A percentile compares a stretch with the other conserved stretches of the same genome.
Conservation (phyloP, 2,329 filamentous ascomycete genomes). For the Pezicula carpinea region DNA sequence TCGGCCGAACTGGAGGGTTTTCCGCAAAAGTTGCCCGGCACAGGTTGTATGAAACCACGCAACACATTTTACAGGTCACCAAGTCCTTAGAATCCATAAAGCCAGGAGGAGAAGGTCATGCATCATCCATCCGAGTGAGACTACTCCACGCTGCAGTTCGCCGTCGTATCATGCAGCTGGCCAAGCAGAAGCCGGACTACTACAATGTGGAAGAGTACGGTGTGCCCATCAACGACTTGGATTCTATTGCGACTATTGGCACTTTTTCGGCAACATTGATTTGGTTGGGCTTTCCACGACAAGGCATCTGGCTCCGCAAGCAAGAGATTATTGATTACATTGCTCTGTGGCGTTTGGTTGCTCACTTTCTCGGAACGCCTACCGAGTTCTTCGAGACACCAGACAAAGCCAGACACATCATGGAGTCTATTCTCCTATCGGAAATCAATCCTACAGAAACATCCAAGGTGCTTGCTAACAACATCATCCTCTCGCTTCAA, state of each 20-base stretch:
- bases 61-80: constrained; percentile 70
- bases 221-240: constrained; percentile 70
- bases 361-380: constrained; percentile 66
- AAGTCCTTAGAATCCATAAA: constrained; percentile 59
- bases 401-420: constrained; percentile 51
- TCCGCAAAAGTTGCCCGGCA: constrained; percentile 60
- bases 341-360: constrained; percentile 72
- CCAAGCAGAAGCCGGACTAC: constrained; percentile 51
- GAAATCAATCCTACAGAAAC: constrained; percentile 63
- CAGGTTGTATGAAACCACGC: constrained; percentile 67
- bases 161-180: constrained; percentile 57
- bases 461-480: constrained; percentile 63
- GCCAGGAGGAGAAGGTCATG: constrained; percentile 62
- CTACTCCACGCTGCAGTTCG: constrained; percentile 66
- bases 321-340: constrained; percentile 66
- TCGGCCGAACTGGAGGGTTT: constrained; percentile 72
- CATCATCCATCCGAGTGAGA: constrained; percentile 61
- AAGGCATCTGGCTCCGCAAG: constrained; percentile 61
- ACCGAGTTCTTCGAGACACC: constrained; percentile 54
- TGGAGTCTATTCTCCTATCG: constrained; percentile 62
- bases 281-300: constrained; percentile 65
- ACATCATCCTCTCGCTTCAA: constrained; percentile 67
- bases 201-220: constrained; percentile 56
- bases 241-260: constrained; percentile 66
- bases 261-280: constrained; percentile 66